A percentile compares a stretch with the other conserved stretches of the same genome.
phyloP scores from a whole-genome alignment of 2,329 filamentous ascomycete genomes.

The Epichloe coenophiala region DNA sequence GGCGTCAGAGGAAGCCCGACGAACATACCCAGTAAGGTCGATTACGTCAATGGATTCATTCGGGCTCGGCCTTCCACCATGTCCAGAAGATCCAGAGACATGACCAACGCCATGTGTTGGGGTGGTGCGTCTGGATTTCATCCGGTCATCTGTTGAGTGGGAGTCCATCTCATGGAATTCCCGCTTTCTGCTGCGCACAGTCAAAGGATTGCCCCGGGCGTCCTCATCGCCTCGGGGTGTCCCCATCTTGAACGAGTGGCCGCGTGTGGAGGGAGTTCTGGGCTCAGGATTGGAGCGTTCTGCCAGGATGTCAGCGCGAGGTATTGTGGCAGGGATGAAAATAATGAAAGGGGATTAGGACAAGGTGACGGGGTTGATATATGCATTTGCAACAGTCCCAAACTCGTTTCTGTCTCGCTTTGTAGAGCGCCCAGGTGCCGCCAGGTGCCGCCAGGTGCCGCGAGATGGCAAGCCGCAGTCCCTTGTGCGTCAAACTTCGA shows the following conservation, averaged over 20 bases:
- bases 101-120: conserved; percentile 6
- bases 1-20: too few species aligned
- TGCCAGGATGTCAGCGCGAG: not conserved
- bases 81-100: not conserved
- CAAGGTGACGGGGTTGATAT: not conserved
- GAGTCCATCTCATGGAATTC: conserved; percentile 10
- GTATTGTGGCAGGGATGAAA: not conserved
- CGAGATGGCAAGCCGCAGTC: not conserved
- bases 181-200: conserved; percentile 19
- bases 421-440: not conserved
- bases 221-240: not conserved
- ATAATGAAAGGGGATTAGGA: not conserved
- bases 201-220: conserved; percentile 5
- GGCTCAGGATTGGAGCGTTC: not conserved
- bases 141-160: conserved; percentile 5
- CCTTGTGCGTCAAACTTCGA: not conserved
- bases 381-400: not conserved
- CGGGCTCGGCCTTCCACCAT: not conserved
- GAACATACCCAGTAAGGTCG: conserved; percentile 28
- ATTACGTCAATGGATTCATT: conserved; percentile 18
- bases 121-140: conserved; percentile 23
- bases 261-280: not conserved
- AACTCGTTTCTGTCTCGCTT: not conserved
- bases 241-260: not conserved
- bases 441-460: not conserved